phyloP scores from a whole-genome alignment of 352 stramenopile species.

The Pythium phragmiticola region DNA sequence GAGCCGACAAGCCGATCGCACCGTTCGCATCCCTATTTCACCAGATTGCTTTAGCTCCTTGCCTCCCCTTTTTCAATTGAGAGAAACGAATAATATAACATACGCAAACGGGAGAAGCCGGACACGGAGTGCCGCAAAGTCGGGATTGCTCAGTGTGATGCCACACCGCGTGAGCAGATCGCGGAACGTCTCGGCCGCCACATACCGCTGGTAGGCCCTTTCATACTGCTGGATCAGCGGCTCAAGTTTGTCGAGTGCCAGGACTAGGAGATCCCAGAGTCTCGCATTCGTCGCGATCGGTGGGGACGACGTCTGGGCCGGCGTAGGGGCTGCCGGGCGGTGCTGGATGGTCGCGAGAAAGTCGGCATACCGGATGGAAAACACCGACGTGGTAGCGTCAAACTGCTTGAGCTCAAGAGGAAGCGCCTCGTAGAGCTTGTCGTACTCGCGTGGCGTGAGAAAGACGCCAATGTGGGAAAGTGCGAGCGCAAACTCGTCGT shows the following conservation, averaged over 20 bases:
- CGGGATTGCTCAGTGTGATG: slow-evolving; percentile 61
- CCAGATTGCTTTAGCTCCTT: neutral
- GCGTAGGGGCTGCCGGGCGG: slow-evolving; percentile 25
- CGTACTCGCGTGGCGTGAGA: slow-evolving; percentile 61
- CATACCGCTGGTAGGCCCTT: slow-evolving; percentile 44
- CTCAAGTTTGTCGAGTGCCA: slow-evolving; percentile 44
- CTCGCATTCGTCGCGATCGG: slow-evolving; percentile 35
- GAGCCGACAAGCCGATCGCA: slow-evolving; percentile 35
- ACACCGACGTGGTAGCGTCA: slow-evolving; percentile 11
- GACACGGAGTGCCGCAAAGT: slow-evolving; percentile 67
- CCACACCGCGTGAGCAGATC: slow-evolving; percentile 59
- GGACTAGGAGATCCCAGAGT: slow-evolving; percentile 65
- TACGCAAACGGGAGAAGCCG: slow-evolving; percentile 62
- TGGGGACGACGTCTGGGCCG: slow-evolving; percentile 39
- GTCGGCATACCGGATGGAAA: slow-evolving; percentile 60
- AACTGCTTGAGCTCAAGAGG: slow-evolving; percentile 36
- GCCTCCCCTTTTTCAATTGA: neutral
- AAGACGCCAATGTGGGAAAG: slow-evolving; percentile 75
- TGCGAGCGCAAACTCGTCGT: slow-evolving; percentile 69
- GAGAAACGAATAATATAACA: slow-evolving; percentile 7
- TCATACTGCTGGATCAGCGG: slow-evolving; percentile 58
- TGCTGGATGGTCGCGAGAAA: slow-evolving; percentile 53
- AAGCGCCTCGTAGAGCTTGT: slow-evolving; percentile 61
- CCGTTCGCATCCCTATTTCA: slow-evolving; percentile 53
- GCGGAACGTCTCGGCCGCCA: slow-evolving; percentile 62